Evolutionary conservation across 306 rosid genomes (phyloP).

Genomic region (Elaeagnus macrophylla): DNA sequence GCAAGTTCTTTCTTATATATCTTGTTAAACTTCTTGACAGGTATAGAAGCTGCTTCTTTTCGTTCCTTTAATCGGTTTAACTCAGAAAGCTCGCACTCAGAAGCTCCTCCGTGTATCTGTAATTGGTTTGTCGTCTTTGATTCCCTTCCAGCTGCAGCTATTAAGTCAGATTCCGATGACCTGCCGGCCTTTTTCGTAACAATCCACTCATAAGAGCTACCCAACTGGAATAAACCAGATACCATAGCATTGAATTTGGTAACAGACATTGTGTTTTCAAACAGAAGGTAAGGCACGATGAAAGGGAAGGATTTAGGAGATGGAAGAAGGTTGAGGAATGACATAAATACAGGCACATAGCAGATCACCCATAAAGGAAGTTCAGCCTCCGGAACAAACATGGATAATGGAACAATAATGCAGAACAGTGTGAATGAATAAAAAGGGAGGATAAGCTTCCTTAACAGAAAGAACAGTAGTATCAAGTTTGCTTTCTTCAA

Average conservation of each 20-base stretch:
- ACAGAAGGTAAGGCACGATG: slow-evolving; percentile 82
- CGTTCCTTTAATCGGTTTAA: slow-evolving; percentile 40
- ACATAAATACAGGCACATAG: slow-evolving; percentile 84
- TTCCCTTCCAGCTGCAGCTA: slow-evolving; percentile 64
- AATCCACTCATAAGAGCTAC: slow-evolving; percentile 92
- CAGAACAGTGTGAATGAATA: slow-evolving; percentile 94
- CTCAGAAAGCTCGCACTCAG: slow-evolving; percentile 65
- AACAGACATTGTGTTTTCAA: slow-evolving; percentile 93
- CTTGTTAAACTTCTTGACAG: slow-evolving; percentile 58
- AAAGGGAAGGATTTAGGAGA: slow-evolving; percentile 91
- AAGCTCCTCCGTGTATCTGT: slow-evolving; percentile 55
- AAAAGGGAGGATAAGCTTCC: slow-evolving; percentile 89
- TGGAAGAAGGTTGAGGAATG: slow-evolving; percentile 82
- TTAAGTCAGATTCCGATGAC: slow-evolving; percentile 75
- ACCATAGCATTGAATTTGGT: slow-evolving; percentile 96
- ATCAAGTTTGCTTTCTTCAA: slow-evolving; percentile 87
- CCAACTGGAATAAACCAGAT: slow-evolving; percentile 85
- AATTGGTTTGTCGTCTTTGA: slow-evolving; percentile 43
- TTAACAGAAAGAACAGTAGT: slow-evolving; percentile 70
- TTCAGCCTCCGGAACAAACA: slow-evolving; percentile 96
- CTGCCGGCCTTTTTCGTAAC: slow-evolving; percentile 94
- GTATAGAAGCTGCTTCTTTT: slow-evolving; percentile 34
- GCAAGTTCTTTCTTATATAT: slow-evolving; percentile 75
- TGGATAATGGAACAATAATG: slow-evolving; percentile 91
- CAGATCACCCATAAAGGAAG: slow-evolving; percentile 93